A percentile compares a stretch with the other conserved stretches of the same genome.
These are phyloP conservation scores for Fraxinus sp. DNA, from an alignment of 305 asterid species.

Conservation along the genomic window DNA sequence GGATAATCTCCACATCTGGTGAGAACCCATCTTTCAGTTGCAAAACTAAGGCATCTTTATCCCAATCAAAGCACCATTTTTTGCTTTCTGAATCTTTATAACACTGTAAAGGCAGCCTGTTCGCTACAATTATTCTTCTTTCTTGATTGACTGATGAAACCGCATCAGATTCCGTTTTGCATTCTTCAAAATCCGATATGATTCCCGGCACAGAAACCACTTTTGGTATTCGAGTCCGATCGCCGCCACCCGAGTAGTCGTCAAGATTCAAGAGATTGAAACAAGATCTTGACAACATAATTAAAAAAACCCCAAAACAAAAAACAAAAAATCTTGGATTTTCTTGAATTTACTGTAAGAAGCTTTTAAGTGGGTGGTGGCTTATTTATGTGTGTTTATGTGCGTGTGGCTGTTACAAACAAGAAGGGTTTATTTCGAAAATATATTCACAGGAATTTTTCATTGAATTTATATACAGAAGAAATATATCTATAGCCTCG, in stretches of 20 bases:
- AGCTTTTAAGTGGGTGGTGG: neutral
- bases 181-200: slow-evolving; percentile 54
- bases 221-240: slow-evolving; percentile 65
- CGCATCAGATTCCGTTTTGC: slow-evolving; percentile 28
- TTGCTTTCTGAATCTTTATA: slow-evolving; percentile 30
- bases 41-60: slow-evolving; percentile 54
- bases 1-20: slow-evolving; percentile 54
- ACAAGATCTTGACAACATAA: slow-evolving; percentile 84
- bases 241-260: slow-evolving; percentile 48
- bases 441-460: neutral
- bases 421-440: slow-evolving; percentile 31
- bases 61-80: slow-evolving; percentile 86
- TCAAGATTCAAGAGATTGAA: slow-evolving; percentile 72
- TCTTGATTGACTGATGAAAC: slow-evolving; percentile 33
- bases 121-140: slow-evolving; percentile 63
- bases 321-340: slow-evolving; percentile 21
- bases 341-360: neutral
- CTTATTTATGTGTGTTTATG: neutral
- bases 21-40: slow-evolving; percentile 71
- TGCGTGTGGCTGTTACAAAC: slow-evolving; percentile 34
- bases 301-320: neutral
- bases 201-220: slow-evolving; percentile 65
- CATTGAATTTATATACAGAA: neutral
- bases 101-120: slow-evolving; percentile 64
- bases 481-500: slow-evolving; percentile 20